Evolutionary conservation across 768 basidiomycete species (phyloP), one percentile per base, ranked within the genome.

Genomic region (Naematelia aurantialba): DNA sequence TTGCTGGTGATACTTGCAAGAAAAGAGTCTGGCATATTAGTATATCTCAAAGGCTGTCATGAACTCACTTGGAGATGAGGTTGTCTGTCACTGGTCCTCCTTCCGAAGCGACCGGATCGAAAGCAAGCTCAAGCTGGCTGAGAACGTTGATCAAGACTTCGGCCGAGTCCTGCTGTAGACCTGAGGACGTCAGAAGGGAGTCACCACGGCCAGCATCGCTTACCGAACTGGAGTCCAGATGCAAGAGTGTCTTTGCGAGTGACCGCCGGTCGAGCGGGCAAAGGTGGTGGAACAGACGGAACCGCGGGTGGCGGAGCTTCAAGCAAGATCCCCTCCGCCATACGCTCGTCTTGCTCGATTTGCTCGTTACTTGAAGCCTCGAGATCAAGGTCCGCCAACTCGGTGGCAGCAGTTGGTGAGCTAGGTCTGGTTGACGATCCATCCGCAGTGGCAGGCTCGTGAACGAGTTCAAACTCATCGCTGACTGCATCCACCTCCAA

Each of bases 101-200:
- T 79, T 75, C 10, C 73, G 81, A 83, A 4, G 55, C 58, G 44
- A 66, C 58, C 52, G 84, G 84, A 68, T 88, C 88, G 39, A 79
- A 75, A 0, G 91, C 92, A 3, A 90, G 88, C 77, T 99, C 96
- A 52, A 98, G 91, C 77, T 98, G 96, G 79, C 96, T 96, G 82
- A 99, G 88, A 80, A 93, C 93, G 69, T 98, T 98, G 78, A 98
- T 94, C 88, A 98, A 91, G 78, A 94, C 97, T 78, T 99, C 96
- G 0, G 94, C 87, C 12, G 98, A 93, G 74, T 99, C 96, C 70
- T 99, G 94, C 70, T 99, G 96, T 68, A 88, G 87, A 4, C 94
- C 92, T 73, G 54, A 13, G n/a, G n/a, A 5, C 11, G n/a, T 25
- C n/a, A n/a, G 13, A 22, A 17, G 17, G 27, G 19, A 53, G 42